phyloP scores from a whole-genome alignment of 2,329 filamentous ascomycete species.

The Lasiodiplodia theobromae region DNA sequence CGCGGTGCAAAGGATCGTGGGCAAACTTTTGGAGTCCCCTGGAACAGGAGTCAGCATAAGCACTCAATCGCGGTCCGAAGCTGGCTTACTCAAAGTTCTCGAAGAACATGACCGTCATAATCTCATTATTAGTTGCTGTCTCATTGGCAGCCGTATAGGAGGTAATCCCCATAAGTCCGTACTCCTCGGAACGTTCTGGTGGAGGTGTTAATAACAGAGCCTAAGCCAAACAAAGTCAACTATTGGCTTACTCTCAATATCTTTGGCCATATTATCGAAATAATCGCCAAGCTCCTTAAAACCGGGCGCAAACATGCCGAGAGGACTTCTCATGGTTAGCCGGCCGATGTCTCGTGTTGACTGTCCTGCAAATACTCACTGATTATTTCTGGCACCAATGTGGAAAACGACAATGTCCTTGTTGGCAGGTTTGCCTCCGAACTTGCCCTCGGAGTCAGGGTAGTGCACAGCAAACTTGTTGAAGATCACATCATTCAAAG shows the following conservation, averaged over 20 bases:
- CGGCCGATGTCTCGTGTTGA: not conserved
- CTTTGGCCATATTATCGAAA: slow-evolving; percentile 50
- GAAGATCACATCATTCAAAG: slow-evolving; percentile 45
- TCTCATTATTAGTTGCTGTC: slow-evolving; percentile 49
- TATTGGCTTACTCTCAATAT: slow-evolving; percentile 35
- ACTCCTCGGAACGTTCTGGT: slow-evolving; percentile 17
- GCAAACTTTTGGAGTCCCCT: slow-evolving; percentile 60
- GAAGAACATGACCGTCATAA: slow-evolving; percentile 60
- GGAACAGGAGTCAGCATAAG: not conserved
- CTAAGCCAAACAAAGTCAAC: no score
- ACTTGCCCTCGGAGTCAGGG: slow-evolving; percentile 44
- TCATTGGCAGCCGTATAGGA: slow-evolving; percentile 50
- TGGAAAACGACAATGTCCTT: slow-evolving; percentile 48
- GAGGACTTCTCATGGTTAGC: slow-evolving; percentile 43
- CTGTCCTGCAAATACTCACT: slow-evolving; percentile 33
- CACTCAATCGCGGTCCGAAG: not conserved
- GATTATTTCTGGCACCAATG: slow-evolving; percentile 47
- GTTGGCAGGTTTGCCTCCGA: slow-evolving; percentile 40
- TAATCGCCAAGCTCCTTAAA: slow-evolving; percentile 48
- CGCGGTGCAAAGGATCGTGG: slow-evolving; percentile 56
- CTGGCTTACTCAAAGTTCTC: slow-evolving; percentile 47
- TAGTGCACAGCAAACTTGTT: slow-evolving; percentile 49
- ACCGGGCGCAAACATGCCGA: slow-evolving; percentile 58
- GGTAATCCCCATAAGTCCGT: slow-evolving; percentile 35
- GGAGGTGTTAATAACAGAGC: not conserved